phyloP scores from a whole-genome alignment of 116 monocot species.

The Dioscorea cayenensis region DNA sequence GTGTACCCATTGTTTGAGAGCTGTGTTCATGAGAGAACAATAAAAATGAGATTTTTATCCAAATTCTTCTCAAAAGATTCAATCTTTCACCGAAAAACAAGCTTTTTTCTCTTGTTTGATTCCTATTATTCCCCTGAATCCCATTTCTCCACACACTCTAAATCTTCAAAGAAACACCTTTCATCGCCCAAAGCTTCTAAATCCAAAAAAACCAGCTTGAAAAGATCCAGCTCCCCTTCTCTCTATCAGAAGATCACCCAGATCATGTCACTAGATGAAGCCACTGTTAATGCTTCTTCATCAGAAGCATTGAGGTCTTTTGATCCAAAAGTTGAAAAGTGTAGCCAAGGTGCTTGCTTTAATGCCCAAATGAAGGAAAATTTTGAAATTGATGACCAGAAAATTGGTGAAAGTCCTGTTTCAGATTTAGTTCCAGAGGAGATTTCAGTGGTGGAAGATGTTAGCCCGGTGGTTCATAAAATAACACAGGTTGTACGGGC shows the following conservation, averaged over 20 bases:
- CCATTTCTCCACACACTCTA: background rate
- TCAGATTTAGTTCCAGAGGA: background rate
- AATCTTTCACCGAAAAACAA: background rate
- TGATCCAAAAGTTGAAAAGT: background rate
- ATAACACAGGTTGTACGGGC: conserved; percentile 44
- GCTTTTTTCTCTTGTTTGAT: background rate
- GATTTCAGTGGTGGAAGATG: conserved; percentile 17
- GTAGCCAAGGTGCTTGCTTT: background rate
- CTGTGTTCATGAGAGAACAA: background rate
- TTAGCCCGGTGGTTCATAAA: conserved; percentile 47
- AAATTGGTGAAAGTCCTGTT: background rate
- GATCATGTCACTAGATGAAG: conserved; percentile 8
- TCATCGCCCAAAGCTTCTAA: background rate
- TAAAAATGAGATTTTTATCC: conserved; percentile 1
- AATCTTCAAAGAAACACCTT: background rate
- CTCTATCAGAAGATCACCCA: conserved; percentile 27
- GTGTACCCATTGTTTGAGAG: no score
- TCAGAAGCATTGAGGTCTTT: background rate
- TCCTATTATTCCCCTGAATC: background rate
- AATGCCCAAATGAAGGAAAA: background rate
- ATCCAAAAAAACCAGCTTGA: background rate
- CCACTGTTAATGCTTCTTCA: background rate
- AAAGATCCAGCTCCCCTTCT: conserved; percentile 8
- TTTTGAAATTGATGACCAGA: background rate
- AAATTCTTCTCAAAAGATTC: background rate